Conservation (phyloP, 2,329 filamentous ascomycete species). For the Cladorrhinum sp. region DNA sequence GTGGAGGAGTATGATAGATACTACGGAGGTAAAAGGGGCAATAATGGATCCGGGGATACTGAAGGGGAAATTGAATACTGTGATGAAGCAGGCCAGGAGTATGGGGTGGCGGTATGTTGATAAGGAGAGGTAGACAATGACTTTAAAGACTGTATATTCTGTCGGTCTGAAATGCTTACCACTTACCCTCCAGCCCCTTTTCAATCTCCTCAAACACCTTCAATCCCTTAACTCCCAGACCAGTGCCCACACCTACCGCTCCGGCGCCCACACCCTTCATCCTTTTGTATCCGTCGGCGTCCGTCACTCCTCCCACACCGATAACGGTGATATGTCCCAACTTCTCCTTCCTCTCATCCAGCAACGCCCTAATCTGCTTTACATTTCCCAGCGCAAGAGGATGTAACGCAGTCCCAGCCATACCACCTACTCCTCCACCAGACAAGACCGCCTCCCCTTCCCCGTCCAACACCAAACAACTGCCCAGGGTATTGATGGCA, state of each 20-base stretch:
- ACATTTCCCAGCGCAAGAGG: slow-evolving; percentile 74
- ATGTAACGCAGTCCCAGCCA: slow-evolving; percentile 70
- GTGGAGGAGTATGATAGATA: too few species aligned
- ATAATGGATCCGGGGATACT: too few species aligned
- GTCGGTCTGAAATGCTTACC: too few species aligned
- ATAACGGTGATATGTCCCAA: slow-evolving; percentile 61
- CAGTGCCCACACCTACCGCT: slow-evolving; percentile 68
- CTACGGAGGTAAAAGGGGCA: too few species aligned
- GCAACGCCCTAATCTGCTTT: slow-evolving; percentile 56
- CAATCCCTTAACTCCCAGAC: slow-evolving; percentile 61
- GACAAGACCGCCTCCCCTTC: slow-evolving; percentile 40
- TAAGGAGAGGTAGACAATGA: too few species aligned
- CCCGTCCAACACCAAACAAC: slow-evolving; percentile 54
- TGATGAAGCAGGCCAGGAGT: too few species aligned
- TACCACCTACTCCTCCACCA: slow-evolving; percentile 60
- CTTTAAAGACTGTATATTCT: too few species aligned
- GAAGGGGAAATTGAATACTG: too few species aligned
- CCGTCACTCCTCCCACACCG: slow-evolving; percentile 69
- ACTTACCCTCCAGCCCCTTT: slow-evolving; percentile 14
- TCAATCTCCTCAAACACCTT: slow-evolving; percentile 60
- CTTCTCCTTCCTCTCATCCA: slow-evolving; percentile 45
- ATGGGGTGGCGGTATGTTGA: too few species aligned
- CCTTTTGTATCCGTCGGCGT: slow-evolving; percentile 58
- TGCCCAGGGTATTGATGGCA: slow-evolving; percentile 69
- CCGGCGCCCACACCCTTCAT: slow-evolving; percentile 66